Evolutionary conservation across 768 basidiomycete genomes (phyloP).

Genomic region (Psilocybe tampanensis): DNA sequence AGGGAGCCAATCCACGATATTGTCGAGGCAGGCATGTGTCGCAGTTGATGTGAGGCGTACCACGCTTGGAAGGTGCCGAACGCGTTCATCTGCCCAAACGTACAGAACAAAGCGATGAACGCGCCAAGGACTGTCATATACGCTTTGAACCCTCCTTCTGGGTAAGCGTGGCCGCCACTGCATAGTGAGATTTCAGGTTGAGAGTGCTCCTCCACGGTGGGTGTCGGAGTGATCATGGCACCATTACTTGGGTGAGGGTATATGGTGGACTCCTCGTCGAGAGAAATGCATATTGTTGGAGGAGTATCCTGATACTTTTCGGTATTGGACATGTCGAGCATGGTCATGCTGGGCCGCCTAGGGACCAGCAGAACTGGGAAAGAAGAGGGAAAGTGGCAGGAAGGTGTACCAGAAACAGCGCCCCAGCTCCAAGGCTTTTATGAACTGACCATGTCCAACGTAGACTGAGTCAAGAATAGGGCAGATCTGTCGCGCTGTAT

Average conservation of each 20-base stretch:
- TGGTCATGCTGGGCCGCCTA: conserved; percentile 1
- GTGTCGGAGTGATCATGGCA: neutral
- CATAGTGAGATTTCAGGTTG: neutral
- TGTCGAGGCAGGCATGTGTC: conserved; percentile 47
- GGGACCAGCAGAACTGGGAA: conserved; percentile 1
- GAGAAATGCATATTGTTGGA: conserved; percentile 14
- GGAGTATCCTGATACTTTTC: conserved; percentile 18
- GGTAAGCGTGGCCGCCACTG: conserved; percentile 10
- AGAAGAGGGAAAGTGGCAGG: neutral
- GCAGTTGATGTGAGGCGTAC: conserved; percentile 64
- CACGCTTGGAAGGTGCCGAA: conserved; percentile 75
- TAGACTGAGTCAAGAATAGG: conserved; percentile 8
- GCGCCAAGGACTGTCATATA: conserved; percentile 63
- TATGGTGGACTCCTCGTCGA: conserved; percentile 16
- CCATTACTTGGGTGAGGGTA: neutral
- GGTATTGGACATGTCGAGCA: conserved; percentile 8
- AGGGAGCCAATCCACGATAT: conserved; percentile 76
- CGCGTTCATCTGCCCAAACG: conserved; percentile 72
- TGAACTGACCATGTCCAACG: conserved; percentile 5
- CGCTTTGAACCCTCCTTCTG: conserved; percentile 35
- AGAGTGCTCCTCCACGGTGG: neutral
- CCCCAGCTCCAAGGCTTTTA: conserved; percentile 2
- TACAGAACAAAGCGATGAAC: conserved; percentile 66
- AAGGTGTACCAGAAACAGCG: neutral
- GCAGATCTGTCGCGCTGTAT: conserved; percentile 8